Base-by-base conservation (phyloP, 805 yeast genomes). In the Tetrapisispora nanseiensis region DNA sequence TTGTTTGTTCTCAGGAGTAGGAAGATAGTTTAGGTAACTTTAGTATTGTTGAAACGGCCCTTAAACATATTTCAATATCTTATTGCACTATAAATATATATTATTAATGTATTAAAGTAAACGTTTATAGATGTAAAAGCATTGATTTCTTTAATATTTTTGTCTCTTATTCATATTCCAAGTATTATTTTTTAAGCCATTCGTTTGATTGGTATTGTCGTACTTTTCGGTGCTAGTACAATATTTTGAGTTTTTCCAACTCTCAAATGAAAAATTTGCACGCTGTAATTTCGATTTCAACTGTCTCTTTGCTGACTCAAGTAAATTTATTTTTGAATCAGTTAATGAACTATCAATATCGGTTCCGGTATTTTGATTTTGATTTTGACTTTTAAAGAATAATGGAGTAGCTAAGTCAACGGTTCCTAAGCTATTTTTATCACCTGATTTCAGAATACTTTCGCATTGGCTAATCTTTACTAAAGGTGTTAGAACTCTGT, bases 131-230 rank as follows among this genome's bases (percentile, higher is more conserved):
- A n/a, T n/a, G n/a, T n/a, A n/a, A n/a, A n/a, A n/a, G n/a, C n/a
- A n/a, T n/a, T n/a, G n/a, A 28, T n/a, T 10, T 32, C 13, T 15
- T 32, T 33, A 22, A 19, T 23, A 18, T 3, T 23, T 23, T 5
- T 24, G 31, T 24, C 38, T 35, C 23, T 35, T 35, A 9, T 35
- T 30, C 40, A 37, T 37, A 19, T 37, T 37, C 40, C 40, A 37
- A 22, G 16, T 9, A 5, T n/a, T 16, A 13, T 4, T 5, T 3
- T 16, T 21, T n/a, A 3, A 2, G 12, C 12, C 15, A 15, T 18
- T 18, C 9, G 4, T 12, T 16, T 19, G 8, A 12, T 16, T 24
- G 10, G 19, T 16, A 16, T 6, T 16, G 2, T 35, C 23, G 12
- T 8, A 6, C 6, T 33, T 5, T 6, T 5, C 24, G n/a, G 4